Percentiles rank a stretch among this genome's conserved stretches.
phyloP scores from a whole-genome alignment of 352 stramenopile species.

The Pythium rishiriense region DNA sequence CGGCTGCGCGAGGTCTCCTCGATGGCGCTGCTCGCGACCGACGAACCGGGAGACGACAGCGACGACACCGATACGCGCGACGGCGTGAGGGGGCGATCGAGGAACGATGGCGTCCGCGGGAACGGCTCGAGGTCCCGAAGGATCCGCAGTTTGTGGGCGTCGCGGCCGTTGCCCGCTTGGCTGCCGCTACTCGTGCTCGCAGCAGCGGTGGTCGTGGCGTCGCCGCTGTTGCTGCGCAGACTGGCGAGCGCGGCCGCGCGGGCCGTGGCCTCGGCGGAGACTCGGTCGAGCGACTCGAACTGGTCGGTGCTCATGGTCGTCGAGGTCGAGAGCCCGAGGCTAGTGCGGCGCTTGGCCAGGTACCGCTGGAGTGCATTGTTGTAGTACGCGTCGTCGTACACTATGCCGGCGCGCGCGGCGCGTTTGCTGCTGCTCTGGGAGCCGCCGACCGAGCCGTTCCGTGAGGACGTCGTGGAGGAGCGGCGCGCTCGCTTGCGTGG shows the following conservation, averaged over 20 bases:
- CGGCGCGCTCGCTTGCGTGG: constrained; percentile 20
- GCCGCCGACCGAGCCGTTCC: constrained; percentile 2
- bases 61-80: constrained; percentile 24
- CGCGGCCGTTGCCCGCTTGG: background rate
- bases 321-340: constrained; percentile 45
- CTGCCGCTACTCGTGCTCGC: constrained; percentile 8
- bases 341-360: constrained; percentile 46
- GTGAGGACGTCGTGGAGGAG: constrained; percentile 17
- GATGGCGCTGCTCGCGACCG: background rate
- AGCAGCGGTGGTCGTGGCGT: background rate
- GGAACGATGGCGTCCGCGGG: constrained; percentile 8
- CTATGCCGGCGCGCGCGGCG: constrained; percentile 8
- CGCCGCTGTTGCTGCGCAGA: background rate
- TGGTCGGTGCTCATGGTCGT: constrained; percentile 41
- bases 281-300: constrained; percentile 13
- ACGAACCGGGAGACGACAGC: constrained; percentile 15
- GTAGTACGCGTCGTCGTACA: constrained; percentile 71
- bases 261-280: constrained; percentile 2
- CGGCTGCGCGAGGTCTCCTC: background rate
- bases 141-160: constrained; percentile 20
- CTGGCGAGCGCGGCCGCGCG: background rate
- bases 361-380: constrained; percentile 60
- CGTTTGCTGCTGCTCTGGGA: constrained; percentile 15
- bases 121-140: constrained; percentile 8
- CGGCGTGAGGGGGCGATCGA: constrained; percentile 6